Evolutionary conservation across 169 alveolate species (phyloP).

Genomic region (Plasmodium falciparum): DNA sequence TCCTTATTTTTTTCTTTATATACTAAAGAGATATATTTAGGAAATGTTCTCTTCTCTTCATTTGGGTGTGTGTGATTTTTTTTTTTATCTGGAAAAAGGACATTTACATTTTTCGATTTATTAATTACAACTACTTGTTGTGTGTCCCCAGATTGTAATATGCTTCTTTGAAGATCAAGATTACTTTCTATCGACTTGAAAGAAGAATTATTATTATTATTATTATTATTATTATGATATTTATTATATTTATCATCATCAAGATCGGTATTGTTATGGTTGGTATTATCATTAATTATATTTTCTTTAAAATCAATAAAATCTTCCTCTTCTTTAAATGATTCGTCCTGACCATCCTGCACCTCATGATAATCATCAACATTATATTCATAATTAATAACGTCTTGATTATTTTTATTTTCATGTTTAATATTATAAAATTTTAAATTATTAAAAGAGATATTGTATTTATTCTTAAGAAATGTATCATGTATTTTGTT

Average conservation of each 20-base stretch:
- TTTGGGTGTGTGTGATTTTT: not conserved
- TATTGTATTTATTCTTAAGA: too few species aligned
- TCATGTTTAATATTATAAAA: not conserved
- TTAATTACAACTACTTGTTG: slow-evolving; percentile 38
- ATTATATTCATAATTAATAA: not conserved
- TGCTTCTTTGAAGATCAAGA: slow-evolving; percentile 32
- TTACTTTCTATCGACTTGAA: slow-evolving; percentile 6
- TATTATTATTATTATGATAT: not conserved
- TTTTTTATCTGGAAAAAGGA: slow-evolving; percentile 14
- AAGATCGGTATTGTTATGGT: not conserved
- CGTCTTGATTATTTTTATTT: not conserved
- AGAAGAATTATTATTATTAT: not conserved
- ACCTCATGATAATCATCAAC: not conserved
- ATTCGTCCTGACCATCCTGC: not conserved
- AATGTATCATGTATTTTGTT: too few species aligned
- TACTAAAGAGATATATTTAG: slow-evolving; percentile 29
- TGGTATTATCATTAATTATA: not conserved
- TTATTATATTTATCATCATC: not conserved
- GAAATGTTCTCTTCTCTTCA: not conserved
- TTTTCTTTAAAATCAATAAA: not conserved
- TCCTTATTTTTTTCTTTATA: slow-evolving; percentile 34
- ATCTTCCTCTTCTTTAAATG: not conserved
- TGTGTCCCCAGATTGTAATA: slow-evolving; percentile 20
- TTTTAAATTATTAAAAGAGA: not conserved
- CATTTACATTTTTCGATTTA: slow-evolving; percentile 53